A percentile compares a stretch with the other conserved stretches of the same genome.
These are phyloP conservation scores for Hirschfeldia incana DNA, from an alignment of 345 rosid species.

Conservation along the genomic window DNA sequence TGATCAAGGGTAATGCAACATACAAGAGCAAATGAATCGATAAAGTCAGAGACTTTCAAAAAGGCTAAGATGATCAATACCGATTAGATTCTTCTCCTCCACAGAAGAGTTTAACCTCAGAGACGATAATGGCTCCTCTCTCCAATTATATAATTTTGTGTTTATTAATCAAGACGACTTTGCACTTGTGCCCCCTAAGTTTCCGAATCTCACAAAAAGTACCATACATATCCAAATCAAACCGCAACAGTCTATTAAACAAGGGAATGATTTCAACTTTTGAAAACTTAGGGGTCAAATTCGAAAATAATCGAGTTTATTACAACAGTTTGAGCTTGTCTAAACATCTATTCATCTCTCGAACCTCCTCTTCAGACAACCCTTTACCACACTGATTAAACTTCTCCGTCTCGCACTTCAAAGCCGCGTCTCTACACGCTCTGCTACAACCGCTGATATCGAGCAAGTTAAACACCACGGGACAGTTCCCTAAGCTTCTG, in stretches of 20 bases:
- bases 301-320: background rate
- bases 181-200: conserved; percentile 11
- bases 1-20: background rate
- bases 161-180: background rate
- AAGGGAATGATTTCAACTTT: background rate
- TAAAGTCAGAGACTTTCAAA: conserved; percentile 15
- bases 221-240: background rate
- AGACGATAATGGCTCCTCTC: background rate
- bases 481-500: conserved; percentile 61
- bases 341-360: conserved; percentile 58
- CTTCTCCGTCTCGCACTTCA: conserved; percentile 77
- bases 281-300: conserved; percentile 12
- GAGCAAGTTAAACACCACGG: conserved; percentile 65
- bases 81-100: conserved; percentile 22
- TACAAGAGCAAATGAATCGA: background rate
- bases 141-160: background rate
- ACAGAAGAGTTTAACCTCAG: conserved; percentile 20
- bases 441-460: conserved; percentile 66
- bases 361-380: conserved; percentile 51
- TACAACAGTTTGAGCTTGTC: conserved; percentile 69
- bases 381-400: conserved; percentile 57
- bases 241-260: background rate
- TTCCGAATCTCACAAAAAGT: conserved; percentile 1
- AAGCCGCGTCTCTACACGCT: conserved; percentile 66
- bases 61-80: background rate